Evolutionary conservation across 2,329 filamentous ascomycete species (phyloP).

Genomic region (Chrysoporthe cubensis): DNA sequence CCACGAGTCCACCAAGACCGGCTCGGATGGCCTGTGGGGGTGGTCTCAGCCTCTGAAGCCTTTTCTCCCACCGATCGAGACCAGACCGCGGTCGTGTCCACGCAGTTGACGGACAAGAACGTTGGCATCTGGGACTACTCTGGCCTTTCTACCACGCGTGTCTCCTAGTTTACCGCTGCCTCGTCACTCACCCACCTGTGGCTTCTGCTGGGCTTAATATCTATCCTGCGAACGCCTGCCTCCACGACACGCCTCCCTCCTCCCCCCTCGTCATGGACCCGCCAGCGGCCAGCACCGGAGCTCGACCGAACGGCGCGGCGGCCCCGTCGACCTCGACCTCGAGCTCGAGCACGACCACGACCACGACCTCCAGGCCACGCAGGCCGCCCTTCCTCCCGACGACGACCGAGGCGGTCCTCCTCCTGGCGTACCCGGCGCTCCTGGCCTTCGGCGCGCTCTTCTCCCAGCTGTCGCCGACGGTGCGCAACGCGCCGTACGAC

Average conservation of each 20-base stretch:
- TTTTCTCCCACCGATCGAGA: background rate
- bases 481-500: constrained; percentile 67
- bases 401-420: constrained; percentile 64
- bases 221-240: too few relatives aligned
- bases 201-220: background rate
- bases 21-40: background rate
- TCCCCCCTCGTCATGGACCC: constrained; percentile 21
- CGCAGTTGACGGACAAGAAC: background rate
- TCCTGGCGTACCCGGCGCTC: constrained; percentile 75
- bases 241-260: background rate
- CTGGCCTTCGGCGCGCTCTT: constrained; percentile 83
- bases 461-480: constrained; percentile 74
- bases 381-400: constrained; percentile 70
- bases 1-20: background rate
- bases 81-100: background rate
- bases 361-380: constrained; percentile 35
- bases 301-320: constrained; percentile 20
- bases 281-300: constrained; percentile 21
- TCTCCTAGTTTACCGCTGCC: too few relatives aligned
- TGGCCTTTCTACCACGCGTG: background rate
- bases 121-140: background rate
- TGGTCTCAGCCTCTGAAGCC: background rate
- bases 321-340: constrained; percentile 17
- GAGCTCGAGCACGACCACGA: constrained; percentile 24
- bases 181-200: background rate